Evolutionary conservation across 441 rosid genomes (phyloP).

Genomic region (Populus hybrid): DNA sequence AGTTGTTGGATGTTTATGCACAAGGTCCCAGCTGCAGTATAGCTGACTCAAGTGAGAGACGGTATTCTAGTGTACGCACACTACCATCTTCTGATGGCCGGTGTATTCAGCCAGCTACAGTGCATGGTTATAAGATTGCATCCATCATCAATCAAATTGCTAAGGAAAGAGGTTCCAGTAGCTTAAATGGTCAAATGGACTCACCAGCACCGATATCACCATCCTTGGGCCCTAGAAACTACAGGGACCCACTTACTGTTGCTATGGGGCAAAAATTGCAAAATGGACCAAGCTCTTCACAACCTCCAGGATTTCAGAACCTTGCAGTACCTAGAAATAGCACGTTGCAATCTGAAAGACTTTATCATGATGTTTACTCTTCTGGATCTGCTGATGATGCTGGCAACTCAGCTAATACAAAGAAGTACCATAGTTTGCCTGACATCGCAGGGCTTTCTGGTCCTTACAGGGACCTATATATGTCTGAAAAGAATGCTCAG

Average conservation of each 20-base stretch:
- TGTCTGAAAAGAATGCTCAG: constrained; percentile 44
- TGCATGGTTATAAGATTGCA: constrained; percentile 74
- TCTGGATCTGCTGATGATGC: constrained; percentile 44
- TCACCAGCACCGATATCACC: constrained; percentile 45
- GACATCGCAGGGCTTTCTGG: constrained; percentile 70
- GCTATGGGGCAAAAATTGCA: constrained; percentile 60
- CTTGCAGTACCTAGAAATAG: constrained; percentile 51
- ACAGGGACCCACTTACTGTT: constrained; percentile 46
- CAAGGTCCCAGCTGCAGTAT: constrained; percentile 39
- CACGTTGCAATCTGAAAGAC: constrained; percentile 48
- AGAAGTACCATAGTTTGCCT: constrained; percentile 84
- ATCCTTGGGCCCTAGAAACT: constrained; percentile 45
- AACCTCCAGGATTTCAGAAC: constrained; percentile 58
- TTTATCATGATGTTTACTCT: constrained; percentile 40
- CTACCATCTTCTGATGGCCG: constrained; percentile 50
- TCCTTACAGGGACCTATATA: constrained; percentile 49
- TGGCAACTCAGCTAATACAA: constrained; percentile 43
- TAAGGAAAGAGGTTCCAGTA: constrained; percentile 47
- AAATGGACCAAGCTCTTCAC: constrained; percentile 55
- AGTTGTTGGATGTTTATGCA: constrained; percentile 48
- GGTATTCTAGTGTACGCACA: constrained; percentile 56
- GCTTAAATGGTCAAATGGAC: constrained; percentile 56
- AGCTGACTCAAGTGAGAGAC: constrained; percentile 52
- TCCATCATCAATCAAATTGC: constrained; percentile 54
- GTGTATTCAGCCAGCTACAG: constrained; percentile 79